Conservation (phyloP, 768 basidiomycete species). For the Pseudohyphozyma bogoriensis region DNA sequence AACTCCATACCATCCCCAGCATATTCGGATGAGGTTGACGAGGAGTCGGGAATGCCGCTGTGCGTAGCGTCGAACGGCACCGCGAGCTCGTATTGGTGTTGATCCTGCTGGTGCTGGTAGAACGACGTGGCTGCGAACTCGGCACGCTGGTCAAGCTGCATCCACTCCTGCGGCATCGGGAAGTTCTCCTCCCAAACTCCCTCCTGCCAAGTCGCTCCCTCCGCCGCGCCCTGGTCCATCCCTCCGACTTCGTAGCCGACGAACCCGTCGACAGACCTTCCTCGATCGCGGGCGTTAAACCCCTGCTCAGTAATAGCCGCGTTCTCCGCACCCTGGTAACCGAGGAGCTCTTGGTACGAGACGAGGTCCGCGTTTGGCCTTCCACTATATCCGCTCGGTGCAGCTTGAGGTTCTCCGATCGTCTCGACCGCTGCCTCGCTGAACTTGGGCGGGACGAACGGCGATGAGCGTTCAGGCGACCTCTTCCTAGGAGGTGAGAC, state of each 20-base stretch:
- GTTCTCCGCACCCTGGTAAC: no score
- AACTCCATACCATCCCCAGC: no score
- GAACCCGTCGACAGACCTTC: no score
- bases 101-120: background rate
- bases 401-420: background rate
- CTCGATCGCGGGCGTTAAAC: background rate
- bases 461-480: background rate
- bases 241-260: no score
- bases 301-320: no score
- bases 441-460: background rate
- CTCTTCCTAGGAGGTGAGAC: background rate
- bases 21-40: no score
- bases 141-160: background rate
- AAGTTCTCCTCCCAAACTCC: background rate
- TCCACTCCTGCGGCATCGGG: background rate
- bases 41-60: background rate
- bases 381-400: background rate
- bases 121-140: background rate
- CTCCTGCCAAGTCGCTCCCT: no score
- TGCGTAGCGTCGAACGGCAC: background rate
- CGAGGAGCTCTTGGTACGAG: no score
- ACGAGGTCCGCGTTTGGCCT: no score
- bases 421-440: background rate
- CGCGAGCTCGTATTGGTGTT: background rate
- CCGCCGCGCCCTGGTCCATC: background rate